Conservation (phyloP, 768 basidiomycete genomes). For the Aureoboletus auriporus region DNA sequence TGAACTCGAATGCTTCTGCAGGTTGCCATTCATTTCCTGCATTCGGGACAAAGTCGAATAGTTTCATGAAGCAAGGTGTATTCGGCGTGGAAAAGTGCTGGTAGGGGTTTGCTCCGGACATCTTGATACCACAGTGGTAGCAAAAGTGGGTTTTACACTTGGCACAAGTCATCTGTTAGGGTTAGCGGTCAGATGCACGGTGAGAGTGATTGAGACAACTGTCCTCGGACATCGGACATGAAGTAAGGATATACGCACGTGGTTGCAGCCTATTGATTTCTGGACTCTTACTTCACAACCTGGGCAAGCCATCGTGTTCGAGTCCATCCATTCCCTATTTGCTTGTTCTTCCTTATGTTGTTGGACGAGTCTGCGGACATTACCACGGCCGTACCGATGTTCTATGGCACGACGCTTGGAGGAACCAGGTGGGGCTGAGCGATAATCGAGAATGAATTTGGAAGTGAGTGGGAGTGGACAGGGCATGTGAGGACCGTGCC, state of each 20-base stretch:
- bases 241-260: conserved; percentile 47
- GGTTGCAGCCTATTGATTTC: conserved; percentile 81
- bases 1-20: conserved; percentile 36
- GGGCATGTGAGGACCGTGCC: conserved; percentile 77
- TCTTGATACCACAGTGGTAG: conserved; percentile 65
- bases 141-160: conserved; percentile 78
- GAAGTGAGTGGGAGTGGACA: conserved; percentile 71
- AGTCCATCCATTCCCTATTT: conserved; percentile 69
- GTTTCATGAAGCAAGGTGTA: conserved; percentile 53
- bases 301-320: conserved; percentile 67
- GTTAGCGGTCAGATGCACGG: conserved; percentile 1
- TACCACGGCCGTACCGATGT: conserved; percentile 56
- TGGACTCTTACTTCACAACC: conserved; percentile 71
- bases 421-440: conserved; percentile 52
- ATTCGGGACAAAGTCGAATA: conserved; percentile 52
- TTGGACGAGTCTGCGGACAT: conserved; percentile 56
- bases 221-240: not conserved
- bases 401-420: conserved; percentile 51
- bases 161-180: conserved; percentile 67
- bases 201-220: no score
- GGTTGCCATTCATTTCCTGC: conserved; percentile 45
- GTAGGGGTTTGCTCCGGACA: conserved; percentile 54
- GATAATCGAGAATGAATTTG: conserved; percentile 62
- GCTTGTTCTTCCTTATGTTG: conserved; percentile 69
- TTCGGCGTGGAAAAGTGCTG: conserved; percentile 59